These are phyloP conservation scores for Syncephalastrum monosporum DNA, from an alignment of 371 early-diverging fungal species.

Conservation along the genomic window DNA sequence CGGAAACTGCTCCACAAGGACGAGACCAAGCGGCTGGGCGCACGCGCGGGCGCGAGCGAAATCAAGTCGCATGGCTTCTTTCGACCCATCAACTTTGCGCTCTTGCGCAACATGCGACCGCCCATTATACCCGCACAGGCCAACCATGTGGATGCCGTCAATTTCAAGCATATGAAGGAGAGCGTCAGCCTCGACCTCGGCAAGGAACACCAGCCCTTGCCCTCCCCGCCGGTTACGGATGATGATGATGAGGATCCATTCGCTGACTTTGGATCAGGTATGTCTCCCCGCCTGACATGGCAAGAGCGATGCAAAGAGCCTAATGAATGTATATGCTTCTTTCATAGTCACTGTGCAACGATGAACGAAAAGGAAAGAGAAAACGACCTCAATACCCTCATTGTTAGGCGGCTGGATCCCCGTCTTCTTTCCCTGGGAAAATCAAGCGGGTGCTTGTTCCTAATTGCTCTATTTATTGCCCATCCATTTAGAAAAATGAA, in stretches of 20 bases:
- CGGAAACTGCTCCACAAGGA: constrained; percentile 81
- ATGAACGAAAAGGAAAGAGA: too few relatives aligned
- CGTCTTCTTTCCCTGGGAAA: too few relatives aligned
- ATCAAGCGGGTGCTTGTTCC: too few relatives aligned
- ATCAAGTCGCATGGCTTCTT: constrained; percentile 92
- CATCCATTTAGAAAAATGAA: too few relatives aligned
- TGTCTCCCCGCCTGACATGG: too few relatives aligned
- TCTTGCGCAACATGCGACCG: constrained; percentile 79
- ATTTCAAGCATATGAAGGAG: constrained; percentile 47
- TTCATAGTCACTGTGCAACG: too few relatives aligned
- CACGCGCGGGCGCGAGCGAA: constrained; percentile 87
- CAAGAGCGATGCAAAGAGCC: too few relatives aligned
- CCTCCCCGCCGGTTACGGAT: constrained; percentile 21
- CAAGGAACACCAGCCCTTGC: constrained; percentile 10
- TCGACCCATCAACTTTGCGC: constrained; percentile 87
- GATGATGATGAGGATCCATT: constrained; percentile 57
- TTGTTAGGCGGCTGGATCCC: too few relatives aligned
- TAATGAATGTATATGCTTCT: too few relatives aligned
- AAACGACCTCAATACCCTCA: too few relatives aligned
- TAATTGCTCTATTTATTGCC: too few relatives aligned
- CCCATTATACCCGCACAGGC: constrained; percentile 80
- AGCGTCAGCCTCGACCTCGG: constrained; percentile 57
- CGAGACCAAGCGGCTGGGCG: constrained; percentile 81
- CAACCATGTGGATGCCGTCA: constrained; percentile 55
- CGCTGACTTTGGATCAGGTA: constrained; percentile 64